Evolutionary conservation across 495 filamentous ascomycete genomes (phyloP).

Genomic region (Neurospora sp.): DNA sequence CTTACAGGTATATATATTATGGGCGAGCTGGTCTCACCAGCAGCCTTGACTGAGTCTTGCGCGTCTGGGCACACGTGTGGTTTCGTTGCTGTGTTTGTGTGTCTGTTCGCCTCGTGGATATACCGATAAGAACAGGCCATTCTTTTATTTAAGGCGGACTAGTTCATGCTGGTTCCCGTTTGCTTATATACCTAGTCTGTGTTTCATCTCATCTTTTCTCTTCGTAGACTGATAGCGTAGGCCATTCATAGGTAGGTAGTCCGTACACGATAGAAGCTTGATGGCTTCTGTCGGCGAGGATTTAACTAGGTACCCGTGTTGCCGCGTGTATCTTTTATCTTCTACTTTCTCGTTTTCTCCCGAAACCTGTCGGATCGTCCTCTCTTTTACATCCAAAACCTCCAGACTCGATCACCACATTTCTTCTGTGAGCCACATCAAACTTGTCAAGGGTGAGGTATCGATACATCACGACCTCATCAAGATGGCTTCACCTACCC

Average conservation of each 20-base stretch:
- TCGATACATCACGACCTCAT: background rate
- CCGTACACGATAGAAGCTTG: background rate
- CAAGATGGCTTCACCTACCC: background rate
- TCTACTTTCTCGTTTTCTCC: too few relatives aligned
- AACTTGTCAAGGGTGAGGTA: background rate
- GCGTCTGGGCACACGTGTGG: too few relatives aligned
- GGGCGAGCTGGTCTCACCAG: too few relatives aligned
- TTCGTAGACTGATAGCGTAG: background rate
- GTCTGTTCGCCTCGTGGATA: background rate
- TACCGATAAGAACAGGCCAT: background rate
- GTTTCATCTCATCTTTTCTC: background rate
- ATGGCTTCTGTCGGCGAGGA: background rate
- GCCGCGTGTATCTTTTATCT: too few relatives aligned
- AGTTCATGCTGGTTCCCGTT: background rate
- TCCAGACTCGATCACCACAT: background rate
- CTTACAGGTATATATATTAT: too few relatives aligned
- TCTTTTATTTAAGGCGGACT: background rate
- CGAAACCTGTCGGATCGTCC: too few relatives aligned
- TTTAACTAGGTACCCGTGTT: background rate
- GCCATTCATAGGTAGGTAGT: background rate
- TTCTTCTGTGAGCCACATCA: background rate
- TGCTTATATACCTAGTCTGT: background rate
- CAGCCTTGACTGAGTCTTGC: too few relatives aligned
- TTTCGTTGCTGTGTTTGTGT: too few relatives aligned
- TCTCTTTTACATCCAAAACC: background rate